Conservation (phyloP, 1,139 yeast genomes). For the Pichia sp. region DNA sequence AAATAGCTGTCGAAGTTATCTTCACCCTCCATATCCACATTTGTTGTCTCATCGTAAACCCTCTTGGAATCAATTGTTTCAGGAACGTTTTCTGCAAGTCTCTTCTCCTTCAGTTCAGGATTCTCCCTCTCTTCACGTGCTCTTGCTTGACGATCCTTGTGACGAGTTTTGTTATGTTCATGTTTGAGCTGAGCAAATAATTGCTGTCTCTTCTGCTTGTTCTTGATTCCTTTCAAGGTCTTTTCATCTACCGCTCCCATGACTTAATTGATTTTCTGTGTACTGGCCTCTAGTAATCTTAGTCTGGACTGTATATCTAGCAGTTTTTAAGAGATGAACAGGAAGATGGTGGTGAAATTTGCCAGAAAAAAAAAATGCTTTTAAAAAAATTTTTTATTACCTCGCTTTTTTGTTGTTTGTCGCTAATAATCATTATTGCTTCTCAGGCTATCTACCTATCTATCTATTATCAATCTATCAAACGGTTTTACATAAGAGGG, state of each 20-base stretch:
- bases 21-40: conserved; percentile 69
- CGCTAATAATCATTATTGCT: not conserved
- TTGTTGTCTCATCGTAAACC: conserved; percentile 85
- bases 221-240: conserved; percentile 44
- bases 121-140: conserved; percentile 80
- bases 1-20: conserved; percentile 74
- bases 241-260: conserved; percentile 30
- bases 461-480: not conserved
- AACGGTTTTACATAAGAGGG: not conserved
- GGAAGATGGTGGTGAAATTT: too few species aligned
- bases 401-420: not conserved
- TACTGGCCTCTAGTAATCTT: too few species aligned
- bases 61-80: conserved; percentile 86
- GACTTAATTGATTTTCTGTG: not conserved
- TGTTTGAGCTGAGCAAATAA: conserved; percentile 70
- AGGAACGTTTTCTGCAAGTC: conserved; percentile 77
- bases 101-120: conserved; percentile 75
- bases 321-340: too few species aligned
- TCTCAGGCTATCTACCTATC: not conserved
- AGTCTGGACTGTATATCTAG: too few species aligned
- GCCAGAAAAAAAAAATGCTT: not conserved
- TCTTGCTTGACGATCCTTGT: conserved; percentile 67
- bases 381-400: not conserved
- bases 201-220: conserved; percentile 77
- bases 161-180: conserved; percentile 72